Evolutionary conservation across 768 basidiomycete species (phyloP).

Genomic region (Lentinula sp.): DNA sequence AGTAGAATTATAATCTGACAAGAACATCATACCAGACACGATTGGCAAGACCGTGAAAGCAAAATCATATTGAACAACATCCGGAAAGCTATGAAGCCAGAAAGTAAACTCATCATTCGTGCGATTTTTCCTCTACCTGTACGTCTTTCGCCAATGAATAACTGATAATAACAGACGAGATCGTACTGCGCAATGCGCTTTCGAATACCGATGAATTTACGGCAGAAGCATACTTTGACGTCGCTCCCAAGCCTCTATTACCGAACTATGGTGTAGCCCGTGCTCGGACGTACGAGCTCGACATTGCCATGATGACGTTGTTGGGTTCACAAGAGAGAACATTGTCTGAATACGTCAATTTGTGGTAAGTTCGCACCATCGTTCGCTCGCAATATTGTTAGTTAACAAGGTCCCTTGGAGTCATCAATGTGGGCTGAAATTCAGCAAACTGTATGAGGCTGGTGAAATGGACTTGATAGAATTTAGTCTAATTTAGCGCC

Average conservation of each 20-base stretch:
- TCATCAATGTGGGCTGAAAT: conserved; percentile 22
- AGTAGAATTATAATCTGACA: background rate
- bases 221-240: conserved; percentile 3
- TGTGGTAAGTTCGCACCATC: conserved; percentile 18
- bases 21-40: conserved; percentile 22
- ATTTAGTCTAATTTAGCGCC: conserved; percentile 11
- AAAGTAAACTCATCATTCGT: conserved; percentile 32
- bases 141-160: background rate
- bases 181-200: conserved; percentile 24
- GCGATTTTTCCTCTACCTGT: conserved; percentile 8
- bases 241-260: conserved; percentile 35
- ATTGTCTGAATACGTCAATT: conserved; percentile 28
- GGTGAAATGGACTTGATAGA: conserved; percentile 29
- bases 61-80: conserved; percentile 29
- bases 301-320: conserved; percentile 38
- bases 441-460: conserved; percentile 29
- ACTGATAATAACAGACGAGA: conserved; percentile 24
- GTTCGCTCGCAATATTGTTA: no score
- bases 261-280: conserved; percentile 41
- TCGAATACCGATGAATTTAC: conserved; percentile 4
- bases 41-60: conserved; percentile 33
- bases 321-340: conserved; percentile 38
- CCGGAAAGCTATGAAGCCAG: conserved; percentile 25
- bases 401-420: background rate
- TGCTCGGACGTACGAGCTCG: conserved; percentile 33